Base-by-base conservation (phyloP, 139 green algal species). In the Coccomyxa sp. region DNA sequence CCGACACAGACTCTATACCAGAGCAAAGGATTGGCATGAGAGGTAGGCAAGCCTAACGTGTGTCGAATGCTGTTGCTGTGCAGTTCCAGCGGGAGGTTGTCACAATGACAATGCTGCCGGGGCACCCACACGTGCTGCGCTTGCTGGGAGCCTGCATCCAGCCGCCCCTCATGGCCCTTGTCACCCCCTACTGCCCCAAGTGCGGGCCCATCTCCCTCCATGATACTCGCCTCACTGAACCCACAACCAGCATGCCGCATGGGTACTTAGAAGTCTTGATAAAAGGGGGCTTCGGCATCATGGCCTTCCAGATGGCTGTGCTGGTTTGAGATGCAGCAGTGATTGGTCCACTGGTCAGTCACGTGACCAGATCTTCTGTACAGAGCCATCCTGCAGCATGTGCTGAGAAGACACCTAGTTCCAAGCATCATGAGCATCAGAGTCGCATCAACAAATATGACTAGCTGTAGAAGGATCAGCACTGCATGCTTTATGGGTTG, bases 61-160 rank as follows among this genome's bases (percentile, higher is more conserved):
- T 14, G 21, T 28, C 23, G 27, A 1, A 32, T 27, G 67, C 51
- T 38, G 18, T 82, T 82, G 57, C 27, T 60, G 27, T 81, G 28
- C 87, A 94, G 88, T 94, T 92, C 78, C 67, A 68, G n/a, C 82
- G 89, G 1, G 90, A 94, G 85, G 79, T 93, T 81, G 67, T 81
- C 0, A 90, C 86, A 25, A 93, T 94, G 90, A 80, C 84, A 0
- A 67, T 85, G 17, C 85, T 94, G 77, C 86, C 89, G 9, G 82
- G 85, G 21, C 90, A 93, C 87, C 82, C 81, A 58, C 84, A 93
- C 82, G 83, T 94, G 66, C 80, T 94, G 58, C 76, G 59, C 59
- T 88, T 93, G 80, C 45, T 93, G 57, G 91, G 81, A 10, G 90
- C 90, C 15, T 93, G 88, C 84, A 89, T 86, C 1, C 57, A 67